phyloP scores from a whole-genome alignment of 306 rosid genomes.

The Prunus davidiana region DNA sequence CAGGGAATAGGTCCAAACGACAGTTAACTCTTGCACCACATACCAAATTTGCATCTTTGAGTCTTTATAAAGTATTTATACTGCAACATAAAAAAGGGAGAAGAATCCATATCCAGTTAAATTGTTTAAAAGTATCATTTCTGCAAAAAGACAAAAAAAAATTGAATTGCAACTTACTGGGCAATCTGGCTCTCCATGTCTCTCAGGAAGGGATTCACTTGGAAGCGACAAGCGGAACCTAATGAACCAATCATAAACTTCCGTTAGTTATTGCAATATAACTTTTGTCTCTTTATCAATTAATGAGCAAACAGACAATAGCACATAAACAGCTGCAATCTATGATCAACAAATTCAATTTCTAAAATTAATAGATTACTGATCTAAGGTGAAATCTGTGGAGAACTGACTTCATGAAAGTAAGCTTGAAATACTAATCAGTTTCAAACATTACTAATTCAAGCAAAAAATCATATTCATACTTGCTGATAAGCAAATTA shows the following conservation, averaged over 20 bases:
- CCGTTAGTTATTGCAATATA: neutral
- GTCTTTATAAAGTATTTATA: too few relatives aligned
- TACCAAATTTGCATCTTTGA: neutral
- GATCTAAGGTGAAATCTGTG: neutral
- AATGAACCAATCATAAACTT: constrained; percentile 25
- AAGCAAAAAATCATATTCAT: neutral
- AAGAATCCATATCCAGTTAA: too few relatives aligned
- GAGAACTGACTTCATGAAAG: neutral
- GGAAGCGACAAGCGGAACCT: constrained; percentile 65
- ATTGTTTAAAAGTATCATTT: too few relatives aligned
- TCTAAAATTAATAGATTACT: neutral
- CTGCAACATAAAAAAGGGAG: too few relatives aligned
- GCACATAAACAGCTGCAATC: neutral
- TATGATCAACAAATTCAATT: neutral
- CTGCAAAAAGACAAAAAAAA: too few relatives aligned
- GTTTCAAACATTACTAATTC: neutral
- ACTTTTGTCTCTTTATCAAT: neutral
- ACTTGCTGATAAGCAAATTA: neutral
- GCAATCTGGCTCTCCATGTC: constrained; percentile 57
- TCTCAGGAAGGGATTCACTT: constrained; percentile 79
- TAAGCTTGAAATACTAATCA: neutral
- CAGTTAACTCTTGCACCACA: constrained; percentile 52
- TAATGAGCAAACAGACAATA: neutral
- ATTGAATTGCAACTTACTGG: too few relatives aligned
- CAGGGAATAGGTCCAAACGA: neutral